phyloP scores from a whole-genome alignment of 305 asterid species.

The Solanum hybrid region DNA sequence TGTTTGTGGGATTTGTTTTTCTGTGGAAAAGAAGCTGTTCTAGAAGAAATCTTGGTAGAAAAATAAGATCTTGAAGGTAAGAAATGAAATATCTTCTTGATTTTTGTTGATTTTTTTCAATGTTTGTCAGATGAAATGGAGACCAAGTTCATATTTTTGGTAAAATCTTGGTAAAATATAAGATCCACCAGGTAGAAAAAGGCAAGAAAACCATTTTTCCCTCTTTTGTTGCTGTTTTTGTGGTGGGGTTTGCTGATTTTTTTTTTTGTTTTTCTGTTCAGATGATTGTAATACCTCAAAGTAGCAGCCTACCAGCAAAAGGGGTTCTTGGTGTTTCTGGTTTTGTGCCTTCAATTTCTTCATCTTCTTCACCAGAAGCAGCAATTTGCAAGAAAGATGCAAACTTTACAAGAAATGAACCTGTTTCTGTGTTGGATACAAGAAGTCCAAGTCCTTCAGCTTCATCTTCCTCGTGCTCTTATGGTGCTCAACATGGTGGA shows the following conservation, averaged over 20 bases:
- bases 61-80: neutral
- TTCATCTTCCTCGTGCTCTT: slow-evolving; percentile 15
- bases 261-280: neutral
- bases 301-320: slow-evolving; percentile 23
- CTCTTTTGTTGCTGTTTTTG: neutral
- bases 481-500: slow-evolving; percentile 6
- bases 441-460: slow-evolving; percentile 57
- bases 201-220: neutral
- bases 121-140: neutral
- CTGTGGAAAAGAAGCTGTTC: neutral
- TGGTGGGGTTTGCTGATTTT: neutral
- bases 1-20: neutral
- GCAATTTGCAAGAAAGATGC: neutral
- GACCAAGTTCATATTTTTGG: neutral
- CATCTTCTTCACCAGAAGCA: slow-evolving; percentile 13
- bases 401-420: slow-evolving; percentile 31
- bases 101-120: neutral
- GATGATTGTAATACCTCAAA: slow-evolving; percentile 38
- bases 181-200: slow-evolving; percentile 3
- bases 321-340: slow-evolving; percentile 15
- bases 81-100: neutral
- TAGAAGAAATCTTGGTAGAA: neutral
- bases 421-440: slow-evolving; percentile 40
- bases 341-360: slow-evolving; percentile 23
- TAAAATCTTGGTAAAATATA: slow-evolving; percentile 13